A percentile compares a stretch with the other conserved stretches of the same genome.
Conservation (phyloP, 306 rosid genomes). For the Gastrolobium bilobum region DNA sequence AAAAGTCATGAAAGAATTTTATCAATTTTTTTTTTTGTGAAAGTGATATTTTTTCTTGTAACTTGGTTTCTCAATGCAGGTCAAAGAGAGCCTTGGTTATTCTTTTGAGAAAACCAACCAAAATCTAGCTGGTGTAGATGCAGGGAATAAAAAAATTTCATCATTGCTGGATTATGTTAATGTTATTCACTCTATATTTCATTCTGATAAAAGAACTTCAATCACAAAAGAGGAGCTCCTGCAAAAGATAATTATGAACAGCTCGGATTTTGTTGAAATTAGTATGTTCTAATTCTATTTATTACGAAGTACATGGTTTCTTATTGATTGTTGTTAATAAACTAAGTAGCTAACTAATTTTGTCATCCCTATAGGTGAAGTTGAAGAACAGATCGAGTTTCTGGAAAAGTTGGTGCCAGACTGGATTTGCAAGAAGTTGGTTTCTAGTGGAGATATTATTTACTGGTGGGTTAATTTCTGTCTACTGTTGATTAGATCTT, state of each 20-base stretch:
- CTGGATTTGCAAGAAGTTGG: conserved; percentile 65
- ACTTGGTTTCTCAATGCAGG: conserved; percentile 52
- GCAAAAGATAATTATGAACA: conserved; percentile 70
- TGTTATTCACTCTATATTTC: conserved; percentile 63
- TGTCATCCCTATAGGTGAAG: conserved; percentile 63
- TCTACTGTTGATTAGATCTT: conserved; percentile 11
- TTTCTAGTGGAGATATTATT: conserved; percentile 60
- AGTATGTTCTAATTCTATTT: conserved; percentile 54
- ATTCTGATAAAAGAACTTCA: conserved; percentile 58
- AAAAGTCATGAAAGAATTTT: no score
- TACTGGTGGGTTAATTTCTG: conserved; percentile 58
- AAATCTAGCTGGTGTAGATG: conserved; percentile 41
- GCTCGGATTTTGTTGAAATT: conserved; percentile 63
- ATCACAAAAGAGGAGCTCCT: conserved; percentile 82
- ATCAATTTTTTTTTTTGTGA: background rate
- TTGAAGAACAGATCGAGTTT: conserved; percentile 64
- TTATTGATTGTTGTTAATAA: conserved; percentile 38
- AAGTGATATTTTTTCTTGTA: conserved; percentile 24
- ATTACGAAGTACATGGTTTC: conserved; percentile 23
- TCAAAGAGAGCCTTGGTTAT: conserved; percentile 42
- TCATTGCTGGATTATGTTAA: conserved; percentile 63
- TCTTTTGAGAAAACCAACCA: conserved; percentile 44
- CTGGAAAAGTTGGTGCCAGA: conserved; percentile 68
- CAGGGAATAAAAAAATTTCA: conserved; percentile 31
- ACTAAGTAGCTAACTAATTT: conserved; percentile 39